Conservation (phyloP, 2,329 filamentous ascomycete species). For the Aureobasidium sp. region DNA sequence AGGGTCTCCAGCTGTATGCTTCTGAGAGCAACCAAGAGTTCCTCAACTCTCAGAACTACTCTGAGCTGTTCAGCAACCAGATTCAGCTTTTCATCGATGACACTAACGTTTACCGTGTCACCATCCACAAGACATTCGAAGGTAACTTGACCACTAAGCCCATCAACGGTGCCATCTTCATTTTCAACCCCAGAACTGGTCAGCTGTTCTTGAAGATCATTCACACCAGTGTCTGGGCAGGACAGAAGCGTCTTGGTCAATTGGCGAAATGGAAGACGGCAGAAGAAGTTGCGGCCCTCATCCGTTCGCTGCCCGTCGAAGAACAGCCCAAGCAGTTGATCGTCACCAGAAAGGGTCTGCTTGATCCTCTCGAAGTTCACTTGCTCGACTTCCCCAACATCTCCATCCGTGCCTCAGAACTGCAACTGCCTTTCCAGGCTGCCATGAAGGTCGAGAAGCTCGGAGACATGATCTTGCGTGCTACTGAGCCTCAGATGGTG, state of each 20-base stretch:
- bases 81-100: conserved; percentile 98
- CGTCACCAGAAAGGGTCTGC: conserved; percentile 90
- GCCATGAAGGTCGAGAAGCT: conserved; percentile 99
- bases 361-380: conserved; percentile 95
- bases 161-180: conserved; percentile 99
- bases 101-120: conserved; percentile 98
- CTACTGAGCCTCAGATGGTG: conserved; percentile 99
- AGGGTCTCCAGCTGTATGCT: conserved; percentile 94
- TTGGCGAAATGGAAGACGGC: conserved; percentile 99
- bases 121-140: conserved; percentile 99
- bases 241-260: conserved; percentile 97
- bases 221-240: conserved; percentile 97
- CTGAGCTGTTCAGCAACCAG: conserved; percentile 97
- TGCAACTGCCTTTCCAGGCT: conserved; percentile 96
- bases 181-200: conserved; percentile 97
- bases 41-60: conserved; percentile 98
- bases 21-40: conserved; percentile 99
- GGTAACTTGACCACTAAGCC: conserved; percentile 98
- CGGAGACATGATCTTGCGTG: conserved; percentile 95
- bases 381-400: conserved; percentile 98
- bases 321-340: conserved; percentile 99
- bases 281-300: conserved; percentile 96
- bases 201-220: conserved; percentile 99
- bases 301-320: conserved; percentile 89
- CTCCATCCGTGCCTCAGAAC: conserved; percentile 90